phyloP scores from a whole-genome alignment of 768 basidiomycete genomes.

The Holtermannia corniformis region DNA sequence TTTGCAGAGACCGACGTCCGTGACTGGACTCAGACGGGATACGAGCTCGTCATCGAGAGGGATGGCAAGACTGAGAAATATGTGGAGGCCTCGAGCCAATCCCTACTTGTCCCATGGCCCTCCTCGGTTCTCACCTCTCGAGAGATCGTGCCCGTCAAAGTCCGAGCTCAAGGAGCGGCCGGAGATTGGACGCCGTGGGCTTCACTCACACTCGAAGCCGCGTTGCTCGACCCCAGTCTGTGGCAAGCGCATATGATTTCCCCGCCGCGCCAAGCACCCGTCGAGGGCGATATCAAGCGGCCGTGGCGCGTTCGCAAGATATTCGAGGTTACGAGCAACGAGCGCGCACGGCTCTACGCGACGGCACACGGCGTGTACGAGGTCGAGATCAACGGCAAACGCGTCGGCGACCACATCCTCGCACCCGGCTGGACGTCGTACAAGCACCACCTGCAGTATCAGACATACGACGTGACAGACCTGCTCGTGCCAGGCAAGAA shows the following conservation, averaged over 20 bases:
- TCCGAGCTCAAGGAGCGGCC: constrained; percentile 12
- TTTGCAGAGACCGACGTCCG: constrained; percentile 13
- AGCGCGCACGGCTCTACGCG: constrained; percentile 22
- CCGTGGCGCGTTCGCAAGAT: constrained; percentile 18
- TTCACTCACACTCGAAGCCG: constrained; percentile 13
- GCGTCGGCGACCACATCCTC: constrained; percentile 27
- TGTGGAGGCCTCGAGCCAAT: constrained; percentile 9
- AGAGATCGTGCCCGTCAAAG: constrained; percentile 13
- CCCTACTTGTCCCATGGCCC: constrained; percentile 34
- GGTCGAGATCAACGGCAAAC: constrained; percentile 25
- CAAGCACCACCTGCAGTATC: constrained; percentile 25
- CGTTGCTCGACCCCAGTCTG: constrained; percentile 13
- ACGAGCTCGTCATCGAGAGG: constrained; percentile 16
- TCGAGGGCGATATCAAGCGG: constrained; percentile 11
- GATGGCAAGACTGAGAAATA: constrained; percentile 6
- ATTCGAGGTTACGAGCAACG: constrained; percentile 2
- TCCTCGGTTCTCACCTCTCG: constrained; percentile 15
- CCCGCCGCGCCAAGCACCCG: not conserved
- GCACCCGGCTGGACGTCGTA: constrained; percentile 35
- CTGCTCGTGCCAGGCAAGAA: constrained; percentile 21
- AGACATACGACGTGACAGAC: constrained; percentile 24
- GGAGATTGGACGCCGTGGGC: constrained; percentile 16
- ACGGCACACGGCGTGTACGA: constrained; percentile 34
- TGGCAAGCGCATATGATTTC: constrained; percentile 23
- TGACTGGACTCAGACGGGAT: constrained; percentile 29